phyloP scores from a whole-genome alignment of 306 rosid species.

The Lathyrus sativus region DNA sequence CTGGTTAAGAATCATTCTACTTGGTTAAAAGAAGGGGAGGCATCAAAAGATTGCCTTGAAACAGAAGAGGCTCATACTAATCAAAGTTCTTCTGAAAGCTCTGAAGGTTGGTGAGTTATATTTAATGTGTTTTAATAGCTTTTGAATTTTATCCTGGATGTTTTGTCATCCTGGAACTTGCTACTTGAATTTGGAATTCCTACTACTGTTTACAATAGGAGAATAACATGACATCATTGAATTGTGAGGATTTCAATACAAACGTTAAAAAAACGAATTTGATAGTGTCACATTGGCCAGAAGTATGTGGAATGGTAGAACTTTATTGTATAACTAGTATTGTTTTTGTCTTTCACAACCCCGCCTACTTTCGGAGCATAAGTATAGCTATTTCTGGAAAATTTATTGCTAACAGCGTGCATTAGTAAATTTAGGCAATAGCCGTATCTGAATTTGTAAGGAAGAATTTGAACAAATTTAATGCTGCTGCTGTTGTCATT shows the following conservation, averaged over 20 bases:
- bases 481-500: too few species aligned
- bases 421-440: not conserved
- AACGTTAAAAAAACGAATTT: not conserved
- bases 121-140: constrained; percentile 13
- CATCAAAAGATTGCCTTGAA: constrained; percentile 28
- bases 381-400: constrained; percentile 14
- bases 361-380: not conserved
- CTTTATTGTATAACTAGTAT: not conserved
- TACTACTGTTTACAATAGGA: not conserved
- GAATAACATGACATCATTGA: constrained; percentile 8
- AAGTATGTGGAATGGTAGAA: constrained; percentile 5
- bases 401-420: not conserved
- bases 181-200: constrained; percentile 4
- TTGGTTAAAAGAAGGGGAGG: constrained; percentile 37
- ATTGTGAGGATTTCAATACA: constrained; percentile 11
- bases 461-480: too few species aligned
- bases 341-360: constrained; percentile 13
- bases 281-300: not conserved
- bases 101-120: constrained; percentile 53
- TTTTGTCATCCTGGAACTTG: constrained; percentile 12
- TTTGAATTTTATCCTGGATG: constrained; percentile 21
- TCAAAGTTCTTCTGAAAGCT: constrained; percentile 39
- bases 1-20: constrained; percentile 54
- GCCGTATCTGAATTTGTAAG: too few species aligned
- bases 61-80: constrained; percentile 38